Conservation (phyloP, 768 basidiomycete genomes). For the Russula dissimulans region DNA sequence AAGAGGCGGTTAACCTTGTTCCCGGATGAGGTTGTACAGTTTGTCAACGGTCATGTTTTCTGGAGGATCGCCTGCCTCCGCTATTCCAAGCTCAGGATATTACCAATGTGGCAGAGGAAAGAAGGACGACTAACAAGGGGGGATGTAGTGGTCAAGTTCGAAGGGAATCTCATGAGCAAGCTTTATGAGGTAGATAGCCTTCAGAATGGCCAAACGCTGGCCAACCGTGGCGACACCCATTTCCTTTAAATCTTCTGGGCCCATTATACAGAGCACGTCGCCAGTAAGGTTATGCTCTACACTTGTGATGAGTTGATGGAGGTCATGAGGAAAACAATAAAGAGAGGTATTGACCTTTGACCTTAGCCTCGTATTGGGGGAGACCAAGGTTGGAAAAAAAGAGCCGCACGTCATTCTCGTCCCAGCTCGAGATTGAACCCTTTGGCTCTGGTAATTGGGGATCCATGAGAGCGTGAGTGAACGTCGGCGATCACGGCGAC, state of each 20-base stretch:
- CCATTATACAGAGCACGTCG: conserved; percentile 76
- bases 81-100: conserved; percentile 26
- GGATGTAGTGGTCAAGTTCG: conserved; percentile 77
- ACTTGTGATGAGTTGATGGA: conserved; percentile 7
- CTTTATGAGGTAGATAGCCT: conserved; percentile 86
- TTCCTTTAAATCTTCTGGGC: conserved; percentile 76
- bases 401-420: conserved; percentile 67
- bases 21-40: conserved; percentile 55
- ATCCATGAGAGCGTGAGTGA: conserved; percentile 23
- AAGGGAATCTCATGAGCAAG: conserved; percentile 73
- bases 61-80: conserved; percentile 47
- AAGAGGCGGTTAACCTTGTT: conserved; percentile 49
- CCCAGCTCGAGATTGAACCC: conserved; percentile 47
- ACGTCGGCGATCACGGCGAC: neutral
- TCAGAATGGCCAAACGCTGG: conserved; percentile 85
- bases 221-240: conserved; percentile 87
- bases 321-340: conserved; percentile 13
- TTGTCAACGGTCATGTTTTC: conserved; percentile 54
- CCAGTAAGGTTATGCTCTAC: conserved; percentile 89
- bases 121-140: conserved; percentile 58
- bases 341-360: conserved; percentile 50
- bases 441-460: conserved; percentile 24
- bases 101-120: neutral
- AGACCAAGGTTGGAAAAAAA: conserved; percentile 74
- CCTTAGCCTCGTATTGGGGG: conserved; percentile 74